phyloP scores from a whole-genome alignment of 2,329 filamentous ascomycete genomes.

The Coleophoma cylindrospora region DNA sequence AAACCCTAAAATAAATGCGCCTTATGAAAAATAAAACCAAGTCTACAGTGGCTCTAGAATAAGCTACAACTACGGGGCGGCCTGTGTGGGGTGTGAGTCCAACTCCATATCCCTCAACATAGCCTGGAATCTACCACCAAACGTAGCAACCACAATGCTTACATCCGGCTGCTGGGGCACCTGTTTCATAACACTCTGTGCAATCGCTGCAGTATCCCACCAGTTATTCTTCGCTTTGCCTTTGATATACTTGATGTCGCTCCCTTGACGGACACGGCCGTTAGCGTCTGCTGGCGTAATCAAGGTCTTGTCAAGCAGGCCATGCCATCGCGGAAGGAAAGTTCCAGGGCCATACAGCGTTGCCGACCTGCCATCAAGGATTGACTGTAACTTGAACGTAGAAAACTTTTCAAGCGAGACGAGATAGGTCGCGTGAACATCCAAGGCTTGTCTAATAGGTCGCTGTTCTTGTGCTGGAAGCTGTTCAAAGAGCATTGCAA shows the following conservation, averaged over 20 bases:
- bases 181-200: neutral
- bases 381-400: constrained; percentile 50
- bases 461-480: constrained; percentile 42
- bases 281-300: constrained; percentile 55
- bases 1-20: no score
- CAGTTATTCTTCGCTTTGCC: neutral
- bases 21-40: no score
- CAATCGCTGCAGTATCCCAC: neutral
- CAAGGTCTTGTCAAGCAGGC: constrained; percentile 61
- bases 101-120: neutral
- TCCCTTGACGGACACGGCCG: constrained; percentile 49
- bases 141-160: neutral
- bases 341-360: constrained; percentile 55
- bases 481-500: constrained; percentile 10
- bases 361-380: constrained; percentile 37
- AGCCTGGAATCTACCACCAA: neutral
- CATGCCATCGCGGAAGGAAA: constrained; percentile 69
- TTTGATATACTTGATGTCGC: constrained; percentile 26
- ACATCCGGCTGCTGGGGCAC: neutral
- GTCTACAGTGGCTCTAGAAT: no score
- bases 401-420: constrained; percentile 36
- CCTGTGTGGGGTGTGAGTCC: neutral
- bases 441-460: constrained; percentile 44
- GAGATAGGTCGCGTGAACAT: constrained; percentile 59
- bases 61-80: no score